These are phyloP conservation scores for Myxozyma nipponensis DNA, from an alignment of 805 yeast species.

Conservation along the genomic window DNA sequence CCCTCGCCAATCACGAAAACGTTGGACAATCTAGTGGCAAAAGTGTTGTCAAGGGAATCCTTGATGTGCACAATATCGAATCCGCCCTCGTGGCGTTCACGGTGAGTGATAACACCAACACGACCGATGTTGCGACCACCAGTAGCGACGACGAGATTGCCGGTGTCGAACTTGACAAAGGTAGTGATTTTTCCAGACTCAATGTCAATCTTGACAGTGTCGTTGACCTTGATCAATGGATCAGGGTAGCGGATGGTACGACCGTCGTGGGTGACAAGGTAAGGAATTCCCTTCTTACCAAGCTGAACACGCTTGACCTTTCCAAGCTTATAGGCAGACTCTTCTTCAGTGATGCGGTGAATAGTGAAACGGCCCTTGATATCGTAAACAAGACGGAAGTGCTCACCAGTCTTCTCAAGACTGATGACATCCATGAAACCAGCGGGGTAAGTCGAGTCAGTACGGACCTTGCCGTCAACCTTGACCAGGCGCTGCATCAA, in stretches of 20 bases:
- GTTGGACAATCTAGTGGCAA: constrained; percentile 91
- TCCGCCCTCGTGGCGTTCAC: constrained; percentile 98
- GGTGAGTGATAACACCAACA: constrained; percentile 92
- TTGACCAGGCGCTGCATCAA: constrained; percentile 97
- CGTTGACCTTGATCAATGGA: constrained; percentile 94
- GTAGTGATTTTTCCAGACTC: constrained; percentile 92
- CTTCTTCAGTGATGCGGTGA: constrained; percentile 99
- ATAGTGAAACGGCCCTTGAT: constrained; percentile 98
- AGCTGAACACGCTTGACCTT: constrained; percentile 97
- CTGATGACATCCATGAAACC: constrained; percentile 99
- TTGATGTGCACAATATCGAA: constrained; percentile 96
- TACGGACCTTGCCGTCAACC: constrained; percentile 99
- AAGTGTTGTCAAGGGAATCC: constrained; percentile 90
- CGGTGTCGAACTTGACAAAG: constrained; percentile 88
- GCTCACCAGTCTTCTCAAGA: constrained; percentile 96
- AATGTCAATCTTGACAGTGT: constrained; percentile 94
- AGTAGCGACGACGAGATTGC: constrained; percentile 85
- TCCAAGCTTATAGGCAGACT: constrained; percentile 96
- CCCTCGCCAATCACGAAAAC: constrained; percentile 95
- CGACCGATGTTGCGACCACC: constrained; percentile 99
- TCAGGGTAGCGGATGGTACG: constrained; percentile 99
- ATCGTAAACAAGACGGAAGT: constrained; percentile 98
- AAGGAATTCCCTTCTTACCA: constrained; percentile 98
- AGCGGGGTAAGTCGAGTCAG: constrained; percentile 97
- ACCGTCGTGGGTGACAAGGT: constrained; percentile 99